Base-by-base conservation (phyloP, 345 rosid genomes). In the Eucalyptus pauciflora region DNA sequence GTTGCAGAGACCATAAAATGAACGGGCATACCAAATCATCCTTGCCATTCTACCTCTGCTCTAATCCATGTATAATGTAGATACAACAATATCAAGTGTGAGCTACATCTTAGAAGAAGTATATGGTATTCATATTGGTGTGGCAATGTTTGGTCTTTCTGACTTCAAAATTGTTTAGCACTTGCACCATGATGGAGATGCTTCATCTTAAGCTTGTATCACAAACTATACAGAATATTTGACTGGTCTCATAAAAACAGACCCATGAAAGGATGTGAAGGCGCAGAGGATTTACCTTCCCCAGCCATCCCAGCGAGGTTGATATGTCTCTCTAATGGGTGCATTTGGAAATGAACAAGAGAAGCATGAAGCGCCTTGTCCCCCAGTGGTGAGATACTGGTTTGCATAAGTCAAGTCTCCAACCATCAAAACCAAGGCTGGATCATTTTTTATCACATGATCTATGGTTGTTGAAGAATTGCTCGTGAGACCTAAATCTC, bases 251-350 rank as follows among this genome's bases (percentile, higher is more conserved):
- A 71, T 71, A 37, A 33, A 33, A 71, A 71, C 13, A 3, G 22
- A 33, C 25, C 81, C 7, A 18, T n/a, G 86, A 87, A 69, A 37
- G 20, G 16, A 24, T 37, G 31, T 17, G 18, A 89, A 64, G 41
- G 24, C 48, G 0, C 85, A 89, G 58, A 85, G 88, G 46, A 18
- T 76, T 88, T 93, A 97, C 98, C 99, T 95, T 93, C 99, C 98
- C 99, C 99, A 94, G 10, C 95, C 97, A 90, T 97, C 99, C 99
- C 99, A 97, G 15, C 98, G 98, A 69, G 98, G 99, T 89, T 97
- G 99, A 94, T 94, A 96, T 8, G 97, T 92, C 94, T 97, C 98
- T 86, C 99, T 91, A 86, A 96, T 96, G 14, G 97, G 97, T 45
- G 98, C 94, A 93, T 94, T 90, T 0, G 98, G 97, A 89, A 96